A percentile compares a stretch with the other conserved stretches of the same genome.
These are phyloP conservation scores for Linaria vulgaris DNA, from an alignment of 257 asterid species.

Conservation along the genomic window DNA sequence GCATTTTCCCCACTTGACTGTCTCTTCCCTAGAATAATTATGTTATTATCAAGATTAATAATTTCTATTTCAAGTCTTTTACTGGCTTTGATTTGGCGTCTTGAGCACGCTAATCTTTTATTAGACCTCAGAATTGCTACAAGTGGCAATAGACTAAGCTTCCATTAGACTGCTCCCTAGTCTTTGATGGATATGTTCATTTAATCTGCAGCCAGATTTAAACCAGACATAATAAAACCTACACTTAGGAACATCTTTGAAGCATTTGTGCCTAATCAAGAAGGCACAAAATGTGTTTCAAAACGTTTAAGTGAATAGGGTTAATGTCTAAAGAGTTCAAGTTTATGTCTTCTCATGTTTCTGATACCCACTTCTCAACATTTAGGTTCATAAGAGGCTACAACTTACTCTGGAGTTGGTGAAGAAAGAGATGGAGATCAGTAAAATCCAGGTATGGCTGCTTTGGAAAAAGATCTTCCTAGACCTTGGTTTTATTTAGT, in stretches of 20 bases:
- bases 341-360: slow-evolving; percentile 16
- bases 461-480: neutral
- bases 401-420: slow-evolving; percentile 81
- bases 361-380: slow-evolving; percentile 16
- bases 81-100: neutral
- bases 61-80: neutral
- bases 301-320: neutral
- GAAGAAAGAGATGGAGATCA: slow-evolving; percentile 99
- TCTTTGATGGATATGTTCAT: neutral
- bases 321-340: neutral
- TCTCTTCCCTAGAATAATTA: neutral
- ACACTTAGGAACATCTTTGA: neutral
- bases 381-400: slow-evolving; percentile 82
- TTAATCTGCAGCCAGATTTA: neutral
- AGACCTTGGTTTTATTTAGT: slow-evolving; percentile 10
- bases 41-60: neutral
- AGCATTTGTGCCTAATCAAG: neutral
- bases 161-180: neutral
- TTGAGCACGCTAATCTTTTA: neutral
- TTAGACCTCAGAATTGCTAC: neutral
- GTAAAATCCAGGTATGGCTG: slow-evolving; percentile 80
- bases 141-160: neutral
- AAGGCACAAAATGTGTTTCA: no score
- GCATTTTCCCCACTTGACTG: neutral
- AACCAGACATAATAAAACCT: neutral